These are phyloP conservation scores for Quercus phellos DNA, from an alignment of 331 rosid genomes.

Conservation along the genomic window DNA sequence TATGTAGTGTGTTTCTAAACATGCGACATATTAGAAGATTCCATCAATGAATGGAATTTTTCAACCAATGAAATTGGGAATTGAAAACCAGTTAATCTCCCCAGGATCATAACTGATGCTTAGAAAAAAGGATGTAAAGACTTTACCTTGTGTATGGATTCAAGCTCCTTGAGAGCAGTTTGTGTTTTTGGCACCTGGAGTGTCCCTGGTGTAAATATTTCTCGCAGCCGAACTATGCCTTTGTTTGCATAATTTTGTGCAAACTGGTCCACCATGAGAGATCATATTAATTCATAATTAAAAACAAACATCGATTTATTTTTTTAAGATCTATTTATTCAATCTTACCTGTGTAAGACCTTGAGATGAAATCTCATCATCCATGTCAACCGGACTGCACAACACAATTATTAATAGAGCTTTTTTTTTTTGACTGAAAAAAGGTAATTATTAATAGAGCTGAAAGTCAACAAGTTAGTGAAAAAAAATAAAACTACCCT, in stretches of 20 bases:
- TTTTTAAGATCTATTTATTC: conserved; percentile 11
- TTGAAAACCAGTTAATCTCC: neutral
- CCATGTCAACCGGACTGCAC: conserved; percentile 88
- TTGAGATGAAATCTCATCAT: conserved; percentile 75
- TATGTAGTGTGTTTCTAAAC: neutral
- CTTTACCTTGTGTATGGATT: conserved; percentile 89
- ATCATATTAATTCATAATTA: conserved; percentile 19
- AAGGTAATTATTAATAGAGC: conserved; percentile 16
- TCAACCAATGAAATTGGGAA: neutral
- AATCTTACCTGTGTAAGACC: conserved; percentile 79
- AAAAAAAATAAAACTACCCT: conserved; percentile 2
- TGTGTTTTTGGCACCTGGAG: conserved; percentile 71
- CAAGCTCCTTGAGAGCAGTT: conserved; percentile 76
- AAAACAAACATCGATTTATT: conserved; percentile 12
- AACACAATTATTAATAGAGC: conserved; percentile 22
- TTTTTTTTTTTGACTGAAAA: neutral
- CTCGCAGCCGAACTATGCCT: conserved; percentile 81
- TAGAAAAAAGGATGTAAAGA: neutral
- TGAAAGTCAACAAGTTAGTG: neutral
- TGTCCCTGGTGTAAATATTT: conserved; percentile 82
- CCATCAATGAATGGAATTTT: neutral
- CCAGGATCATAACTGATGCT: neutral
- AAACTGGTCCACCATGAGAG: conserved; percentile 48
- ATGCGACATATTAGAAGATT: neutral
- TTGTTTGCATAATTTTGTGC: conserved; percentile 65